Conservation (phyloP, 306 rosid genomes). For the Vigna hirtella region DNA sequence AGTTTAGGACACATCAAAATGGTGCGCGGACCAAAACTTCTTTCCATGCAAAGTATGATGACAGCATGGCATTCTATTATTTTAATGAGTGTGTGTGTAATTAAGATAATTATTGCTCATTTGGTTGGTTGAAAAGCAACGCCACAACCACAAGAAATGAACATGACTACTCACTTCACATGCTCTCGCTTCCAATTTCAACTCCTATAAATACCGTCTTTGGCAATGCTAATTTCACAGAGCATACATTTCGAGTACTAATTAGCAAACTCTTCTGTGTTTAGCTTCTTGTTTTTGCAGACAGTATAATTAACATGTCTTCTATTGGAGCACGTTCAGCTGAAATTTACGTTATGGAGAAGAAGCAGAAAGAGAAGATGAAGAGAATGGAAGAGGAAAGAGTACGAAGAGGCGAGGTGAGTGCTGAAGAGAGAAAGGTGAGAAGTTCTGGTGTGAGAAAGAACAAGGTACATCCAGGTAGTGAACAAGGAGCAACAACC, state of each 20-base stretch:
- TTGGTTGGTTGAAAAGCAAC: constrained; percentile 34
- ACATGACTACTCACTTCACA: constrained; percentile 27
- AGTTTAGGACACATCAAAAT: not conserved
- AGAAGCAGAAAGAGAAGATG: constrained; percentile 51
- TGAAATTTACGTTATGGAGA: constrained; percentile 46
- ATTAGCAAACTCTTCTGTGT: not conserved
- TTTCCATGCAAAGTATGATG: constrained; percentile 26
- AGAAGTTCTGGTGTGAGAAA: constrained; percentile 35
- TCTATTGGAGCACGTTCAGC: constrained; percentile 60
- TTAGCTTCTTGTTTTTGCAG: constrained; percentile 22
- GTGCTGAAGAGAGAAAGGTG: constrained; percentile 40
- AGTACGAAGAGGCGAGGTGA: constrained; percentile 29
- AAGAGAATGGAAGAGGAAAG: constrained; percentile 53
- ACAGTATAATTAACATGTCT: constrained; percentile 42
- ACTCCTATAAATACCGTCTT: constrained; percentile 48
- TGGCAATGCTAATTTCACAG: not conserved
- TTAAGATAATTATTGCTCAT: not conserved
- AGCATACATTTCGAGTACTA: not conserved
- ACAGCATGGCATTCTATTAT: not conserved
- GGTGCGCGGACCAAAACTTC: constrained; percentile 35
- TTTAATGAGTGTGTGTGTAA: not conserved
- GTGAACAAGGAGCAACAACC: constrained; percentile 19
- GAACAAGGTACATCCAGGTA: constrained; percentile 50
- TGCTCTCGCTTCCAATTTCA: not conserved
- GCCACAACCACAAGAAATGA: constrained; percentile 31